Evolutionary conservation across 2,329 filamentous ascomycete genomes (phyloP).

Genomic region (Claviceps sp.): DNA sequence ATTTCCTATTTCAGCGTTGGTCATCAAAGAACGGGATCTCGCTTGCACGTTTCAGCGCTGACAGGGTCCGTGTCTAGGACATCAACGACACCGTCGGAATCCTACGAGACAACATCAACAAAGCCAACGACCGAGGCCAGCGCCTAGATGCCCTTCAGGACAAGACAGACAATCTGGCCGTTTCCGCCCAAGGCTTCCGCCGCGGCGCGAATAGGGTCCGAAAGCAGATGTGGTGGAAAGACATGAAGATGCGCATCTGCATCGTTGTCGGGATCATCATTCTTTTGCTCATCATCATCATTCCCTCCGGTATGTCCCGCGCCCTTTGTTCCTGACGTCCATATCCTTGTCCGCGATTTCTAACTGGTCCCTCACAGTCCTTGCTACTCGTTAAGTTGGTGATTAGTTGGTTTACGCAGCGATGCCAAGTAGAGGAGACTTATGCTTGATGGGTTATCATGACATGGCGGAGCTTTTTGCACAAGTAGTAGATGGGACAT

Average conservation of each 20-base stretch:
- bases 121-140: conserved; percentile 86
- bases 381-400: conserved; percentile 20
- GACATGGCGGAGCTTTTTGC: not conserved
- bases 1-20: too few relatives aligned
- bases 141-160: conserved; percentile 78
- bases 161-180: conserved; percentile 88
- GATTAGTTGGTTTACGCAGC: conserved; percentile 5
- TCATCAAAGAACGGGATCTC: not conserved
- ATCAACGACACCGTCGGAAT: conserved; percentile 91
- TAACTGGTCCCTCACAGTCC: conserved; percentile 13
- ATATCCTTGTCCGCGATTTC: not conserved
- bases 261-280: conserved; percentile 83
- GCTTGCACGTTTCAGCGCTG: not conserved
- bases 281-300: conserved; percentile 84
- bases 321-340: not conserved
- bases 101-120: conserved; percentile 97
- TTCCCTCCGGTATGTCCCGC: conserved; percentile 61
- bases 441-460: not conserved
- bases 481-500: not conserved
- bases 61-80: conserved; percentile 48
- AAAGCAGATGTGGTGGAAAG: conserved; percentile 99
- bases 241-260: conserved; percentile 99
- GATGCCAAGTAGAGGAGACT: not conserved
- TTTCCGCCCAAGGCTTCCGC: conserved; percentile 89
- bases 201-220: conserved; percentile 91